Evolutionary conservation across 2,329 filamentous ascomycete genomes (phyloP), one percentile per base, ranked within the genome.

Genomic region (Dactylellina haptotyla): DNA sequence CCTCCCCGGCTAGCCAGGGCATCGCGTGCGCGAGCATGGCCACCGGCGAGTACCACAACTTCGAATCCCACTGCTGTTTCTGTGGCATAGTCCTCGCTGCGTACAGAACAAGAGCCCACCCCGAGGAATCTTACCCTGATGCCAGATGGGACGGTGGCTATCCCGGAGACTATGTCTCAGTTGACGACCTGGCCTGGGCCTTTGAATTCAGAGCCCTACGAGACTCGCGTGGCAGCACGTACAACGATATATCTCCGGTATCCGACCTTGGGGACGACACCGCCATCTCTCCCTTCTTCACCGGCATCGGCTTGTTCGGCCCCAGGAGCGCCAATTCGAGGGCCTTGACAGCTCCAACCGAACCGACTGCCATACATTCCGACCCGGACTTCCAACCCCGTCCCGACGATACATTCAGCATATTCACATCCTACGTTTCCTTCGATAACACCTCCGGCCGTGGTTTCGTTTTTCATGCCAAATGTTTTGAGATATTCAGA

Each of bases 131-230:
- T 6, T 73, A 73, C 34, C 69, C 69, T 18, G 61, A 73, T 28
- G 69, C 69, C 12, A 73, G 69, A 46, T 73, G 69, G 69, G 69
- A 73, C 39, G 56, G 61, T 66, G 69, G 69, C 14, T 73, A 73
- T 45, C 69, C 69, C 16, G 69, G 69, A 18, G 69, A 73, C 34
- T 66, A 66, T 30, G 69, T 73, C 39, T 66, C 69, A 12, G 69
- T 62, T 9, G 61, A 66, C 32, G 61, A 73, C 20, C 69, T 73
- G 14, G 61, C 69, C 43, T 73, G 69, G 69, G 39, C 69, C n/a
- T 73, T 73, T 56, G 69, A 73, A 30, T 73, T 73, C 23, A 66
- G 69, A 57, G 69, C 69, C 39, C 32, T 73, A 34, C 69, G 69
- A 45, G 69, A 73, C 46, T 73, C 69, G 48, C 69, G 69, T 61